Percentiles rank a stretch among this genome's conserved stretches.
phyloP scores from a whole-genome alignment of 106 monocot species.

The Ottelia alismoides region DNA sequence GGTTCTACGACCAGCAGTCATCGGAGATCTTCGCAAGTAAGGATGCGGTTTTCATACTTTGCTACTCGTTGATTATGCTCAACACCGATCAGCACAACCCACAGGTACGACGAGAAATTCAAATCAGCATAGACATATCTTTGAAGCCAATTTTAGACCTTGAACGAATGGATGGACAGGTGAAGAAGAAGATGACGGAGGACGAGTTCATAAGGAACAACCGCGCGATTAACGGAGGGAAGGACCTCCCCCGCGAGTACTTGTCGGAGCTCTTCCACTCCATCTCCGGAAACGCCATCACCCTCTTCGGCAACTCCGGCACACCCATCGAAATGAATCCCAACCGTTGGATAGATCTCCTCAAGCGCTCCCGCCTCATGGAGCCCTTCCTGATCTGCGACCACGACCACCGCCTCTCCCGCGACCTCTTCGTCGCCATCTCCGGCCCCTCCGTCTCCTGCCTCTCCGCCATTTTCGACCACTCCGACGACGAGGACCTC shows the following conservation, averaged over 20 bases:
- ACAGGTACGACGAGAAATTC: no score
- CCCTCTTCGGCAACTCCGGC: conserved; percentile 21
- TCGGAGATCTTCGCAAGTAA: conserved; percentile 52
- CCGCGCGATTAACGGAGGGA: conserved; percentile 53
- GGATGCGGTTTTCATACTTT: conserved; percentile 66
- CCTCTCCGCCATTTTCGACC: conserved; percentile 72
- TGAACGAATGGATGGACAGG: no score
- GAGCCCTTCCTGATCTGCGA: conserved; percentile 55
- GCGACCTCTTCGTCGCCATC: conserved; percentile 57
- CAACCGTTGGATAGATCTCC: conserved; percentile 45
- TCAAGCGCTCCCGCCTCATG: conserved; percentile 24
- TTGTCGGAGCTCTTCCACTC: conserved; percentile 76
- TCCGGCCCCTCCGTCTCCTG: conserved; percentile 65
- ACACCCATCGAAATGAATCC: conserved; percentile 18
- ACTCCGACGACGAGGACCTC: conserved; percentile 61
- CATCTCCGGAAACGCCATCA: conserved; percentile 63
- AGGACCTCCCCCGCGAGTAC: conserved; percentile 79
- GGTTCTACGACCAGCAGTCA: conserved; percentile 64
- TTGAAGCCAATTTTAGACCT: no score
- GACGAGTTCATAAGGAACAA: conserved; percentile 97
- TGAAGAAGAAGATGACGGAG: conserved; percentile 98
- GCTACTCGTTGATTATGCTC: conserved; percentile 85
- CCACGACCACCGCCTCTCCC: conserved; percentile 52
- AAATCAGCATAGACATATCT: no score
- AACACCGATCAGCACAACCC: conserved; percentile 91